A percentile compares a stretch with the other conserved stretches of the same genome.
These are phyloP conservation scores for Backusella sp. DNA, from an alignment of 192 early-diverging fungal genomes.

Conservation along the genomic window DNA sequence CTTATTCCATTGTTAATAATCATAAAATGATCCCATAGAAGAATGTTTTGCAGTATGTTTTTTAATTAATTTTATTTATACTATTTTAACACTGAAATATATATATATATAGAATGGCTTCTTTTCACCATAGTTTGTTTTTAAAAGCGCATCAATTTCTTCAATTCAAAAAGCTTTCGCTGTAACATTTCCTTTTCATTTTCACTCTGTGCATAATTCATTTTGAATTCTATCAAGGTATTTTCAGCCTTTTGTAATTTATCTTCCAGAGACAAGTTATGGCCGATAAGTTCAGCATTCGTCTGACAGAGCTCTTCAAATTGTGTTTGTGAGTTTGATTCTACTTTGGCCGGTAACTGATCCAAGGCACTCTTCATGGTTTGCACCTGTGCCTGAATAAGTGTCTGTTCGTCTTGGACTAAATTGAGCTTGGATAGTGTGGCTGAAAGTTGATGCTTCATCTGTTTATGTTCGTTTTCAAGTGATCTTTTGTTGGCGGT, in stretches of 20 bases:
- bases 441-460: conserved; percentile 63
- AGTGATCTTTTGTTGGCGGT: conserved; percentile 59
- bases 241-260: conserved; percentile 59
- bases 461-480: conserved; percentile 67
- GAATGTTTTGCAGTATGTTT: too few species aligned
- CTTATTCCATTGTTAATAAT: too few species aligned
- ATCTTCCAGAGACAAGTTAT: conserved; percentile 66
- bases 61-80: neutral
- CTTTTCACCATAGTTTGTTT: neutral
- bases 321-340: conserved; percentile 58
- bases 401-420: conserved; percentile 45
- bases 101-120: neutral
- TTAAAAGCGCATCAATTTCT: conserved; percentile 27
- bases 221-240: conserved; percentile 61
- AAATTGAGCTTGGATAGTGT: conserved; percentile 49
- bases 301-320: conserved; percentile 77
- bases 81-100: neutral
- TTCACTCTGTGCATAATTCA: conserved; percentile 82
- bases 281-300: conserved; percentile 74
- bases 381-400: conserved; percentile 48
- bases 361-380: conserved; percentile 58
- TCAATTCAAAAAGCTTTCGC: conserved; percentile 36
- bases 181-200: conserved; percentile 72
- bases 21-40: too few species aligned
- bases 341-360: conserved; percentile 53